Evolutionary conservation across 2,329 filamentous ascomycete species (phyloP).

Genomic region (Xylariaceae sp.): DNA sequence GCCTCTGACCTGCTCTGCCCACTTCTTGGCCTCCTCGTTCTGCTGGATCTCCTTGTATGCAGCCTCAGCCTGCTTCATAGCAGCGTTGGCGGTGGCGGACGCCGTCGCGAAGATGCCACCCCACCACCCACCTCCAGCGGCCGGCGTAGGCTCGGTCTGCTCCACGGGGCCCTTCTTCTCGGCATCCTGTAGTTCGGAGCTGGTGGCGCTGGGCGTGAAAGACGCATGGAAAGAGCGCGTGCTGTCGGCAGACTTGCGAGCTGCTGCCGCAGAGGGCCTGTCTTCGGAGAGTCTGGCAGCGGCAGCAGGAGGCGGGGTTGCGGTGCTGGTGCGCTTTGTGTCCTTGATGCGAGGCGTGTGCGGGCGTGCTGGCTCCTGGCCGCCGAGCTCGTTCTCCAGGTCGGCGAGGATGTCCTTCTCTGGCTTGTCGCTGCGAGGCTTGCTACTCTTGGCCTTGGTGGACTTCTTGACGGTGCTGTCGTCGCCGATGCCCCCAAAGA

Average conservation of each 20-base stretch:
- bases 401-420: conserved; percentile 83
- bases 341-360: conserved; percentile 75
- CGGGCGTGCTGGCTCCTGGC: conserved; percentile 70
- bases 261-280: conserved; percentile 39
- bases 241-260: conserved; percentile 77
- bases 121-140: conserved; percentile 76
- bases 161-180: conserved; percentile 51
- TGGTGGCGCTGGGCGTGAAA: conserved; percentile 67
- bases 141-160: conserved; percentile 34
- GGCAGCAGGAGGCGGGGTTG: conserved; percentile 45
- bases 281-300: conserved; percentile 64
- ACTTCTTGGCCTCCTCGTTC: conserved; percentile 94
- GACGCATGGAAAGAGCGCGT: conserved; percentile 67
- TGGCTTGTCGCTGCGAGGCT: conserved; percentile 38
- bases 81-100: conserved; percentile 59
- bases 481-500: conserved; percentile 61
- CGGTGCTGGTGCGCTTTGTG: conserved; percentile 49
- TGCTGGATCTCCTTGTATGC: conserved; percentile 93
- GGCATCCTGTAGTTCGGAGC: conserved; percentile 57
- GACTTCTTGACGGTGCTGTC: conserved; percentile 51
- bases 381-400: conserved; percentile 73
- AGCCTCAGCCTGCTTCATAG: conserved; percentile 87
- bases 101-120: conserved; percentile 80
- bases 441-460: conserved; percentile 47
- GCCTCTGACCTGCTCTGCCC: conserved; percentile 89